These are phyloP conservation scores for Vinca minor DNA, from an alignment of 257 asterid species.

Conservation along the genomic window DNA sequence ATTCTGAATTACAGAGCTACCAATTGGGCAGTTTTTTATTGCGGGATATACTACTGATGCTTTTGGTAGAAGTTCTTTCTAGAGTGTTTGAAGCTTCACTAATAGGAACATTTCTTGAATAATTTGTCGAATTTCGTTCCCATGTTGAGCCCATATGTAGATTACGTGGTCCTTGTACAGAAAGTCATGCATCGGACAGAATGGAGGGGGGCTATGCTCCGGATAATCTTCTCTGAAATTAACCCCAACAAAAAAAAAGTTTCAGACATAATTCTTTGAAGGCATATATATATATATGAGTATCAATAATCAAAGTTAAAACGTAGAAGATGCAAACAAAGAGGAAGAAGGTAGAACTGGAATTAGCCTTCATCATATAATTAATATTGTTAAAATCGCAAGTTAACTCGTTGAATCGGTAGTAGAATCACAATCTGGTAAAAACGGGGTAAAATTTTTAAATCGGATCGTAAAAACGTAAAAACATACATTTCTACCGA, in stretches of 20 bases:
- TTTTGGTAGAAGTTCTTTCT: constrained; percentile 56
- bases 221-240: constrained; percentile 77
- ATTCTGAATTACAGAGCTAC: too few relatives aligned
- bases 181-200: constrained; percentile 84
- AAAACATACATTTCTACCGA: too few relatives aligned
- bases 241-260: constrained; percentile 15
- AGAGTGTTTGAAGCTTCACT: constrained; percentile 58
- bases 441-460: too few relatives aligned
- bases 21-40: constrained; percentile 51
- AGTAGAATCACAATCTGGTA: too few relatives aligned
- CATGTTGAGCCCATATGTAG: constrained; percentile 84
- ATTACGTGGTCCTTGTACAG: constrained; percentile 54
- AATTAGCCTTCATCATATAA: neutral
- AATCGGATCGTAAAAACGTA: too few relatives aligned
- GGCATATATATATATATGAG: too few relatives aligned
- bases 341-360: neutral
- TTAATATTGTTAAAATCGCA: too few relatives aligned
- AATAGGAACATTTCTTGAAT: constrained; percentile 42
- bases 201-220: constrained; percentile 64
- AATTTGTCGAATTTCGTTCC: constrained; percentile 79
- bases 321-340: neutral
- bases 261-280: neutral
- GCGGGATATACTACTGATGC: constrained; percentile 59
- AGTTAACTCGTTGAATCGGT: too few relatives aligned
- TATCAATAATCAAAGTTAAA: neutral